Conservation (phyloP, 495 filamentous ascomycete genomes). For the Tuber borchii region DNA sequence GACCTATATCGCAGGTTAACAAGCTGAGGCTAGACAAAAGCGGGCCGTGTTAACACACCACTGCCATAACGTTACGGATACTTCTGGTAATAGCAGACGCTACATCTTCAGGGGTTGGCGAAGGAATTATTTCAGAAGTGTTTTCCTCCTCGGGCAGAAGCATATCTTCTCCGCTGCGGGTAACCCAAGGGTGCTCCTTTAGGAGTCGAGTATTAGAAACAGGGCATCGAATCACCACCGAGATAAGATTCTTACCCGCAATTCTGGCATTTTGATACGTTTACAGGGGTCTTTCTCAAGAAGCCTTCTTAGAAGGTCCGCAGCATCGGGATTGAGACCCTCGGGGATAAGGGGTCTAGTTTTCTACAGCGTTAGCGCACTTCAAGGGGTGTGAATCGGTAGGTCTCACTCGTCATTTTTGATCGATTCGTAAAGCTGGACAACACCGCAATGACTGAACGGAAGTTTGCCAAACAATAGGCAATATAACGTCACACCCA, state of each 20-base stretch:
- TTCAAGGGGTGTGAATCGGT: constrained; percentile 28
- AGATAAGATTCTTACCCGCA: constrained; percentile 58
- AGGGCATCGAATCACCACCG: background rate
- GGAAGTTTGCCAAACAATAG: constrained; percentile 80
- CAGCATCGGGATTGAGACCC: constrained; percentile 56
- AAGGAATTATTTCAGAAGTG: constrained; percentile 66
- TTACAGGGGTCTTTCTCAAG: constrained; percentile 71
- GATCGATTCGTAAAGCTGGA: constrained; percentile 88
- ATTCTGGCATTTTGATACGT: constrained; percentile 70
- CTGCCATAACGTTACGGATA: constrained; percentile 71
- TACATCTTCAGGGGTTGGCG: constrained; percentile 81
- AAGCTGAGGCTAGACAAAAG: constrained; percentile 5
- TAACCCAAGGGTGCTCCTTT: constrained; percentile 93
- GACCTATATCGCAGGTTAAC: constrained; percentile 57
- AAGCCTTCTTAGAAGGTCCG: constrained; percentile 60
- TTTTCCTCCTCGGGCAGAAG: constrained; percentile 80
- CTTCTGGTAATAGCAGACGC: constrained; percentile 84
- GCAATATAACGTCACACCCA: constrained; percentile 94
- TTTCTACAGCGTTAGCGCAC: constrained; percentile 38
- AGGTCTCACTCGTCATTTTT: constrained; percentile 52
- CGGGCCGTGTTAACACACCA: constrained; percentile 54
- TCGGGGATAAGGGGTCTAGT: constrained; percentile 47
- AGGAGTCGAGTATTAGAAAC: constrained; percentile 15
- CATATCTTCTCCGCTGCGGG: constrained; percentile 69
- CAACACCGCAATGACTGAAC: constrained; percentile 65